Base-by-base conservation (phyloP, 1,139 yeast species). In the Candida labiduridarum region DNA sequence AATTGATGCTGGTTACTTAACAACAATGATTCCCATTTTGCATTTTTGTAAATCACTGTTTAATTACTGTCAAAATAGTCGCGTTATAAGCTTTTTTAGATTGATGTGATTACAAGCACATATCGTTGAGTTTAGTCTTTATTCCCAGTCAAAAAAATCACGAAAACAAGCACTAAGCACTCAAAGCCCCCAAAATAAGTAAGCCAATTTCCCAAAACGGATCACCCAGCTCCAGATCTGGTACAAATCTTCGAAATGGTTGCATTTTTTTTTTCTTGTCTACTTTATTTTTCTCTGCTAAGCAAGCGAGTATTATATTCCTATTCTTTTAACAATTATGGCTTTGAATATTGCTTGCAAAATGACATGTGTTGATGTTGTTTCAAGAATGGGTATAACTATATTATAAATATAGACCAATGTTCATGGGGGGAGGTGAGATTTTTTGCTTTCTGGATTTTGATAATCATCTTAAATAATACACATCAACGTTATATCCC, bases 151-250 rank as follows among this genome's bases (percentile, higher is more conserved):
- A 25, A 8, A 25, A 25, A 25, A 25, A 25, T 33, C 9, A 7
- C 7, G 16, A n/a, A 33, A 14, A 33, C 35, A 11, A n/a, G 8
- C 16, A 33, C 35, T n/a, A n/a, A 33, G 9, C 11, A 12, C 11
- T 7, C 11, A 11, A 33, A 36, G 41, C 14, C 12, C 4, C 22
- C 27, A 18, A 33, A 33, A 15, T n/a, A 31, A 7, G 38, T 19
- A 42, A 14, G 10, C 7, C 8, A 12, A 16, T 33, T 42, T 33
- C 45, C 45, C 30, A 33, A 42, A 33, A 19, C 14, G 35, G 45
- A 42, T n/a, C 39, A 33, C 31, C 45, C 45, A 42, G 45, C 45
- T 15, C 16, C 31, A 33, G 19, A 42, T 42, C 29, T 25, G n/a
- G 12, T 10, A 38, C 11, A 22, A n/a, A 4, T 14, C 41, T 14